Conservation (phyloP, 768 basidiomycete genomes). For the Suillus lakei region DNA sequence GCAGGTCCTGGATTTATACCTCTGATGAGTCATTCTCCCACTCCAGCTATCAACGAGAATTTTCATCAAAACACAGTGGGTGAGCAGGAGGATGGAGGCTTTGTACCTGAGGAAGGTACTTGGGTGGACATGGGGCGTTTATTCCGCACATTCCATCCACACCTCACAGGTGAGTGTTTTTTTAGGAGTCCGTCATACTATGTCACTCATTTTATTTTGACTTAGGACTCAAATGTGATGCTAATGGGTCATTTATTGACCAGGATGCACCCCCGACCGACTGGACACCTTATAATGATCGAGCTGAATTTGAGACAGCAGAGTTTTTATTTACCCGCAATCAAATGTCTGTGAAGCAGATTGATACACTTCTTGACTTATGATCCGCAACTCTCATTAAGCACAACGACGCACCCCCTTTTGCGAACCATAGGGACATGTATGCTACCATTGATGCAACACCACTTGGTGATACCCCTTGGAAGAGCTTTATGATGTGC, state of each 20-base stretch:
- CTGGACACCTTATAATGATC: conserved; percentile 22
- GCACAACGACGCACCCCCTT: conserved; percentile 20
- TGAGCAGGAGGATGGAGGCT: not conserved
- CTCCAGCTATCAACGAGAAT: not conserved
- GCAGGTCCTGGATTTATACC: not conserved
- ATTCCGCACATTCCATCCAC: too few relatives aligned
- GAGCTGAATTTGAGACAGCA: conserved; percentile 23
- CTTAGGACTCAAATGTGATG: too few relatives aligned
- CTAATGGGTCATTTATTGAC: too few relatives aligned
- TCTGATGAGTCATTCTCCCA: not conserved
- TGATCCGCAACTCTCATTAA: conserved; percentile 18
- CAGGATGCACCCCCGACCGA: conserved; percentile 10
- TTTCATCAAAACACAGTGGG: not conserved
- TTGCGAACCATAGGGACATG: conserved; percentile 25
- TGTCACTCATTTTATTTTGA: too few relatives aligned
- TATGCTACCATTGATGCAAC: conserved; percentile 31
- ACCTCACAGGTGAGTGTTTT: not conserved
- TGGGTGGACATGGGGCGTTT: too few relatives aligned
- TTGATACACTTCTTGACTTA: conserved; percentile 24
- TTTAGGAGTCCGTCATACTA: too few relatives aligned
- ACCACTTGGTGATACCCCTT: conserved; percentile 28
- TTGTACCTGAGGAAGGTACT: too few relatives aligned
- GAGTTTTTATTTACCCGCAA: conserved; percentile 24
- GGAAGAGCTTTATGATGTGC: conserved; percentile 28
- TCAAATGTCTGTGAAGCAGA: conserved; percentile 25